Evolutionary conservation across 306 rosid species (phyloP).

Genomic region (Dryas drummondii): DNA sequence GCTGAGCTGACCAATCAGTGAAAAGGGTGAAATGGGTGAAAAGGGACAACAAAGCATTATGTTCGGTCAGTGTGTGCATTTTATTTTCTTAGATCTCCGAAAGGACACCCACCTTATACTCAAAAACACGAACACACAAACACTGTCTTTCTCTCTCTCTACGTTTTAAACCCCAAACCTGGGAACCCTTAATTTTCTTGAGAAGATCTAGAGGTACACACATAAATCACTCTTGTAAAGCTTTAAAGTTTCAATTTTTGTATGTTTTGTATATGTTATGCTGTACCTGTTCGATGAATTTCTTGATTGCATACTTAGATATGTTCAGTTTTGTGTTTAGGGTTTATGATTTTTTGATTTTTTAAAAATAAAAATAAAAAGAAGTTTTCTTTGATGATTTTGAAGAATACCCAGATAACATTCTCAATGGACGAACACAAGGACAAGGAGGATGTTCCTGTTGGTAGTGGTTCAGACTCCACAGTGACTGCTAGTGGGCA

Average conservation of each 20-base stretch:
- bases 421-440: conserved; percentile 65
- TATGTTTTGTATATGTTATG: conserved; percentile 11
- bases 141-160: neutral
- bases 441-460: conserved; percentile 35
- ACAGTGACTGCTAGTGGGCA: conserved; percentile 38
- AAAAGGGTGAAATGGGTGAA: conserved; percentile 16
- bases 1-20: conserved; percentile 11
- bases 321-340: conserved; percentile 31
- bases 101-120: conserved; percentile 22
- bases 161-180: conserved; percentile 35
- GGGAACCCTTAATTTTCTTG: conserved; percentile 24
- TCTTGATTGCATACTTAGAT: conserved; percentile 14
- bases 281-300: conserved; percentile 2
- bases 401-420: conserved; percentile 42
- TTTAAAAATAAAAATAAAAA: neutral
- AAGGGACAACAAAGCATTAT: conserved; percentile 36
- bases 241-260: conserved; percentile 6
- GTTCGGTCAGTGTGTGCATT: conserved; percentile 12
- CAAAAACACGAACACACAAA: neutral
- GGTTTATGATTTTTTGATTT: conserved; percentile 33
- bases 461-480: conserved; percentile 42
- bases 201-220: conserved; percentile 68
- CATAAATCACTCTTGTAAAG: conserved; percentile 14
- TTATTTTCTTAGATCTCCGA: conserved; percentile 18
- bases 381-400: conserved; percentile 17